A percentile compares a stretch with the other conserved stretches of the same genome.
Evolutionary conservation across 805 yeast genomes (phyloP).

Genomic region (Candida dendrica): DNA sequence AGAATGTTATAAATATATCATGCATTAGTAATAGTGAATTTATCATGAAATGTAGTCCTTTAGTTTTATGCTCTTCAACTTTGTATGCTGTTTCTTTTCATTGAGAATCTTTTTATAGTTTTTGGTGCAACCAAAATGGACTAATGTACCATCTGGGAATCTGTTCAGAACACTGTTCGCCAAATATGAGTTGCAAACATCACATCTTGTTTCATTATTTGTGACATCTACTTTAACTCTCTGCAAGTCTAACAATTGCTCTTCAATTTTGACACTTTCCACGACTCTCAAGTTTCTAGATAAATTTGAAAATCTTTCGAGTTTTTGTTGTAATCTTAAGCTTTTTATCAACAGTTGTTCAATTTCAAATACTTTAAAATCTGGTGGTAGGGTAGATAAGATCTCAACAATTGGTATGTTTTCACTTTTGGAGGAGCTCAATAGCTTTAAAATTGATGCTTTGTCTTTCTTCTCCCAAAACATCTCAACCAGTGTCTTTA

Average conservation of each 20-base stretch:
- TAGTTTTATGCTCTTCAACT: constrained; percentile 10
- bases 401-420: constrained; percentile 33
- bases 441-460: constrained; percentile 30
- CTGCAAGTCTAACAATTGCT: not conserved
- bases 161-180: constrained; percentile 49
- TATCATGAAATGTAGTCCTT: constrained; percentile 7
- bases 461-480: constrained; percentile 26
- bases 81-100: not conserved
- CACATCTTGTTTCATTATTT: constrained; percentile 30
- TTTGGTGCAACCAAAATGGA: constrained; percentile 18
- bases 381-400: constrained; percentile 4
- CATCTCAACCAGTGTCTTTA: constrained; percentile 32
- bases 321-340: constrained; percentile 8
- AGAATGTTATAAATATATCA: not conserved
- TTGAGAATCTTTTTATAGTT: not conserved
- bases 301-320: constrained; percentile 13
- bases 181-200: constrained; percentile 48
- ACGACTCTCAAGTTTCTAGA: constrained; percentile 29
- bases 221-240: constrained; percentile 1
- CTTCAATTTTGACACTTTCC: constrained; percentile 25
- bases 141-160: constrained; percentile 22
- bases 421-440: constrained; percentile 34
- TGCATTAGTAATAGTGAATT: not conserved
- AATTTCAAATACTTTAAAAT: constrained; percentile 14
- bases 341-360: constrained; percentile 12